These are phyloP conservation scores for Fraxinus angustifolia DNA, from an alignment of 305 asterid genomes.

Conservation along the genomic window DNA sequence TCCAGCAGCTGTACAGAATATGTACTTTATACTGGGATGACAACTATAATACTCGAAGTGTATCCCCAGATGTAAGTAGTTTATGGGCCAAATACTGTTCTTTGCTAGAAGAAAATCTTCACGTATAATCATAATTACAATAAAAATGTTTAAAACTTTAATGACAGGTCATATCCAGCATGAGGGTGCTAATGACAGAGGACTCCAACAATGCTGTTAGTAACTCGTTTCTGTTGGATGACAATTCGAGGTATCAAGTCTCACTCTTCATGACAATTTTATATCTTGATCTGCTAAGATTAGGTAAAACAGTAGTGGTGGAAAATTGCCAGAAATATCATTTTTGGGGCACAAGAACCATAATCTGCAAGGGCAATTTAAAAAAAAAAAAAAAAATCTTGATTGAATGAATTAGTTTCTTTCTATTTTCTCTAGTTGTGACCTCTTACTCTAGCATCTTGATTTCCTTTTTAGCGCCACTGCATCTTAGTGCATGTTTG, in stretches of 20 bases:
- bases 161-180: conserved; percentile 84
- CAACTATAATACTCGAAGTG: conserved; percentile 89
- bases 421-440: background rate
- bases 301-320: background rate
- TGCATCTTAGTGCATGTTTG: background rate
- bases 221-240: conserved; percentile 89
- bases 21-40: conserved; percentile 95
- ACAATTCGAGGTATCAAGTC: conserved; percentile 67
- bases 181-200: conserved; percentile 95
- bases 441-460: background rate
- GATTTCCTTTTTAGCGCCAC: background rate
- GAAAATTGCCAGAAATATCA: background rate
- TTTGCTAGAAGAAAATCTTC: background rate
- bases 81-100: background rate
- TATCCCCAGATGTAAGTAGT: conserved; percentile 73
- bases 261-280: background rate
- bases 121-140: background rate
- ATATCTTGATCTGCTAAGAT: background rate
- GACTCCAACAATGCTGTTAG: conserved; percentile 81
- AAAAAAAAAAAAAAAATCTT: no score
- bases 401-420: background rate
- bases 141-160: background rate
- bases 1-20: conserved; percentile 98
- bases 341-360: background rate
- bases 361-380: background rate